Percentiles rank a stretch among this genome's conserved stretches.
Evolutionary conservation across 169 alveolate genomes (phyloP).

Genomic region (Plasmodium coatneyi): DNA sequence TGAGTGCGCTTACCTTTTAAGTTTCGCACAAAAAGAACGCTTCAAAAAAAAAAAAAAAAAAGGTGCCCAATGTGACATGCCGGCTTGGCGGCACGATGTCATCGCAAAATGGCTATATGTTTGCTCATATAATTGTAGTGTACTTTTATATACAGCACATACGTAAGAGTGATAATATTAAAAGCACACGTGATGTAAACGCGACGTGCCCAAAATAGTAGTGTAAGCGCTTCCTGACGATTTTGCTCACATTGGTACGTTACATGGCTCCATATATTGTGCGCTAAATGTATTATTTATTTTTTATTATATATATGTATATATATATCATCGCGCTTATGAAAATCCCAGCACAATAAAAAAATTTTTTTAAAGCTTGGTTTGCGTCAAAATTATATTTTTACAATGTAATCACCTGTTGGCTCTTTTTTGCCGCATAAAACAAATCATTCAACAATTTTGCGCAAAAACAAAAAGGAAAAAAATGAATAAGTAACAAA

Average conservation of each 20-base stretch:
- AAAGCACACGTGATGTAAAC: neutral
- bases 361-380: neutral
- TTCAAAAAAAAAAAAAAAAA: neutral
- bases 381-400: neutral
- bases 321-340: neutral
- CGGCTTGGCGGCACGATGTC: neutral
- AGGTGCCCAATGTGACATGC: neutral
- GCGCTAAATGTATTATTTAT: neutral
- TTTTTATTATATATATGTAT: neutral
- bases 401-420: neutral
- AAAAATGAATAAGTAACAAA: neutral
- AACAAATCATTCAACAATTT: neutral
- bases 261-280: neutral
- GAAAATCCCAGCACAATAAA: neutral
- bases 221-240: neutral
- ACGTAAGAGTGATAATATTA: neutral
- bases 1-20: neutral
- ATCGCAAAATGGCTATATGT: neutral
- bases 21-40: neutral
- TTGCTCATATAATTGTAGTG: neutral
- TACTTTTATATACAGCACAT: neutral
- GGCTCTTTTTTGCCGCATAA: neutral
- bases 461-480: neutral
- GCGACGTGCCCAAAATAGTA: neutral
- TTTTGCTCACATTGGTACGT: neutral